Percentiles rank a stretch among this genome's conserved stretches.
Evolutionary conservation across 2,329 filamentous ascomycete species (phyloP).

Genomic region (Botrytis medusae): DNA sequence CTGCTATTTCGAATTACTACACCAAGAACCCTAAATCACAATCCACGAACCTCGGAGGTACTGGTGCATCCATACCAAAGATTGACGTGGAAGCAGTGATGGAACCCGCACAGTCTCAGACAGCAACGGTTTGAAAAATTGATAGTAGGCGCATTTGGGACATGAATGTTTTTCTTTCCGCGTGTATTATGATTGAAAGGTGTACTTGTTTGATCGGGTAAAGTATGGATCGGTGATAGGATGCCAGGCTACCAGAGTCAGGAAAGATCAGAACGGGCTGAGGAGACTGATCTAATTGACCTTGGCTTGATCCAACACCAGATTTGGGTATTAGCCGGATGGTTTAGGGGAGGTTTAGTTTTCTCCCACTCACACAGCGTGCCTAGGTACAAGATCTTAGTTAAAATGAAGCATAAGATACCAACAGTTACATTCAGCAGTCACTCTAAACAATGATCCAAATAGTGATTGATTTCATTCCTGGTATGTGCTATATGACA

Average conservation of each 20-base stretch:
- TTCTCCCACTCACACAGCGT: background rate
- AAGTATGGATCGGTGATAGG: slow-evolving; percentile 7
- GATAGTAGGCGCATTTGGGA: slow-evolving; percentile 10
- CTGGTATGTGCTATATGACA: background rate
- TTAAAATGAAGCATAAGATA: slow-evolving; percentile 7
- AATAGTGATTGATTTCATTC: background rate
- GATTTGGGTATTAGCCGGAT: background rate
- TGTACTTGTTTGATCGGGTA: slow-evolving; percentile 11
- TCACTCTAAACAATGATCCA: background rate
- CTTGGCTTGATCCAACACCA: background rate
- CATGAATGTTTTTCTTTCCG: slow-evolving; percentile 9
- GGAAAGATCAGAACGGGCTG: background rate
- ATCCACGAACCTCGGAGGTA: slow-evolving; percentile 74
- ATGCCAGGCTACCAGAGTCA: background rate
- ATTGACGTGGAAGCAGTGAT: slow-evolving; percentile 59
- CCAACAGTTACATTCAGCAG: background rate
- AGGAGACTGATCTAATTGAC: background rate
- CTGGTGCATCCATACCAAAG: slow-evolving; percentile 65
- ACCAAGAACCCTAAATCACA: slow-evolving; percentile 81
- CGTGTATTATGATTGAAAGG: slow-evolving; percentile 14
- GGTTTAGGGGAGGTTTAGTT: background rate
- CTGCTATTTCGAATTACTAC: slow-evolving; percentile 87
- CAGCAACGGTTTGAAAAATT: slow-evolving; percentile 28
- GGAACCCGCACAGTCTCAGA: slow-evolving; percentile 38
- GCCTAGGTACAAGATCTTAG: background rate